Evolutionary conservation across 78 protist genomes (phyloP), one percentile per base, ranked within the genome.

Genomic region (Carpediemonas membranifera): DNA sequence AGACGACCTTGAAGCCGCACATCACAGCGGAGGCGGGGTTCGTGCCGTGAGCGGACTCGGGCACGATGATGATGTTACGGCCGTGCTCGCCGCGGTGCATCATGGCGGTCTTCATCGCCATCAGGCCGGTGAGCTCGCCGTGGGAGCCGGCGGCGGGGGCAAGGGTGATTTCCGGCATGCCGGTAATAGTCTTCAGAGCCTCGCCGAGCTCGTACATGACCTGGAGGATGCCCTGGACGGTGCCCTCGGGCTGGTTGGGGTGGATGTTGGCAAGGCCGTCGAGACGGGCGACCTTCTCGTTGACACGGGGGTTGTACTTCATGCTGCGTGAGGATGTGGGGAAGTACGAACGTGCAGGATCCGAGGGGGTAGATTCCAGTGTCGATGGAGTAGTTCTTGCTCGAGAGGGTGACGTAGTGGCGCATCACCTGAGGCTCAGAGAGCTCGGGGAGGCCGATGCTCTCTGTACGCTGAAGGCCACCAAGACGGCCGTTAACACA

Each of bases 1-100:
- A 24, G 19, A 19, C n/a, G 9, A 59, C 14, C 27, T 57, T 34
- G 35, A 47, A 71, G 3, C 76, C 76, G 57, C 31, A 24, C 11
- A 15, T 27, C 16, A 53, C 66, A 30, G 66, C 30, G n/a, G 65
- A 16, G 25, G 76, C 76, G 5, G 76, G 76, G 57, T 71, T 71
- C 25, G 76, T 71, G 37, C 76, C 76, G 31, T 71, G 76, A 11
- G 76, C 76, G 57, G 44, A n/a, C 27, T 55, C 65, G 31, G 66
- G 76, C 3, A 56, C 18, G 1, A 71, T 55, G 35, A 13, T 18
- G 14, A 68, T 19, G 15, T 52, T 47, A 5, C 39, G 36, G 21
- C 27, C 24, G 28, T 51, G 18, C 37, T 25, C 39, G 30, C 44
- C 35, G 43, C 61, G 43, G 59, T 27, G 30, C 15, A 24, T 33